Base-by-base conservation (phyloP, 2,329 filamentous ascomycete species). In the Pestalotiopsis sp. region DNA sequence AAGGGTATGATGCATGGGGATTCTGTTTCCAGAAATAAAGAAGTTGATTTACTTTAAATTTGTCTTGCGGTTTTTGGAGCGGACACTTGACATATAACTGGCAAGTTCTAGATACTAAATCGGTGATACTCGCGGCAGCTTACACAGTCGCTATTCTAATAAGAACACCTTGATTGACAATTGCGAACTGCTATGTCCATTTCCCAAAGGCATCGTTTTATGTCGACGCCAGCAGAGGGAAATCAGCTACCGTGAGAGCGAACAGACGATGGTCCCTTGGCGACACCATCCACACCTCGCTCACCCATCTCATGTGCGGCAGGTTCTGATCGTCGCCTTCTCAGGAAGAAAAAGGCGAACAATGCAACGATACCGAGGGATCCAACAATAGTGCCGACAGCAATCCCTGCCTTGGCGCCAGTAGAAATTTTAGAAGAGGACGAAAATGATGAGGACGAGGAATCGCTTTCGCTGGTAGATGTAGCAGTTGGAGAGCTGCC, bases 391-490 rank as follows among this genome's bases (percentile, higher is more conserved):
- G 75, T 75, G 25, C 80, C 80, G 9, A 80, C 78, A 12, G 79
- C 78, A 56, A 82, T 80, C 5, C 80, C 80, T 3, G 78, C 80
- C 69, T 78, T 80, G 64, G 77, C 78, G 13, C 80, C 80, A 4
- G 57, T 73, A 11, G 74, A 75, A 2, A 82, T 76, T 2, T 77
- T 78, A 7, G 71, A 71, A 2, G 67, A 68, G 57, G 71, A 68
- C 17, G 71, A 66, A 39, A 66, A n/a, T 13, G 68, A 68, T 17
- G 27, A 67, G 17, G 70, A 60, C 1, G 57, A 41, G 12, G 39
- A 56, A 6, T 71, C 56, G 7, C 58, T 60, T 17, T 14, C 9
- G 3, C 64, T 57, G 2, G 69, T 66, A 23, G 67, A 61, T 7
- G 72, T 71, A 38, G 71, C 65, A 45, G 68, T 71, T 23, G 73